These are phyloP conservation scores for Pythium guiyangense DNA, from an alignment of 352 stramenopile genomes.

Conservation along the genomic window DNA sequence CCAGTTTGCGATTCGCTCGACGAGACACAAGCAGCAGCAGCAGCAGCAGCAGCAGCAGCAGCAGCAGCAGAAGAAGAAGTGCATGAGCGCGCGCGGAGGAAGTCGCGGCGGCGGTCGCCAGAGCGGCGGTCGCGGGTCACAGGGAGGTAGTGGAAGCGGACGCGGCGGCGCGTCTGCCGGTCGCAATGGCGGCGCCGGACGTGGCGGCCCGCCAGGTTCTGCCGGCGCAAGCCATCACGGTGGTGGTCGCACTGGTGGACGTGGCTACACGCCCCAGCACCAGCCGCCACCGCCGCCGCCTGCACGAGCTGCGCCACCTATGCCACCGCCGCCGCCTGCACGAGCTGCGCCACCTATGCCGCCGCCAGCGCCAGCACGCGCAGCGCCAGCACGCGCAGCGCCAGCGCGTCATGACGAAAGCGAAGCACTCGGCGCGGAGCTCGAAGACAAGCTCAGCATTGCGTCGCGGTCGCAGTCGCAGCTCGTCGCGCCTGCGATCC, in stretches of 20 bases:
- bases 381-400: neutral
- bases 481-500: slow-evolving; percentile 30
- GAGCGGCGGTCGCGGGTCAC: slow-evolving; percentile 6
- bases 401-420: slow-evolving; percentile 1
- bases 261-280: neutral
- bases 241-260: neutral
- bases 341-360: neutral
- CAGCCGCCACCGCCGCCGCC: neutral
- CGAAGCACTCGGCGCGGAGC: slow-evolving; percentile 15
- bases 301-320: too few relatives aligned
- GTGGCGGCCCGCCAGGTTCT: neutral
- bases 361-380: neutral
- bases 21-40: too few relatives aligned
- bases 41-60: too few relatives aligned
- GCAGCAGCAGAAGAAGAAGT: too few relatives aligned
- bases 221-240: neutral
- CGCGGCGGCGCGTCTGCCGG: slow-evolving; percentile 8
- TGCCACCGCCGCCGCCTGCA: neutral
- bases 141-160: slow-evolving; percentile 16
- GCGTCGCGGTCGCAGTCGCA: slow-evolving; percentile 11
- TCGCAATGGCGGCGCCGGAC: slow-evolving; percentile 5
- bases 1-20: too few relatives aligned
- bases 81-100: too few relatives aligned
- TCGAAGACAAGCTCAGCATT: slow-evolving; percentile 35
- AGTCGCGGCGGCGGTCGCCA: neutral